Percentiles rank a stretch among this genome's conserved stretches.
Conservation (phyloP, 73 alveolate genomes). For the Paramecium tetraurelia region DNA sequence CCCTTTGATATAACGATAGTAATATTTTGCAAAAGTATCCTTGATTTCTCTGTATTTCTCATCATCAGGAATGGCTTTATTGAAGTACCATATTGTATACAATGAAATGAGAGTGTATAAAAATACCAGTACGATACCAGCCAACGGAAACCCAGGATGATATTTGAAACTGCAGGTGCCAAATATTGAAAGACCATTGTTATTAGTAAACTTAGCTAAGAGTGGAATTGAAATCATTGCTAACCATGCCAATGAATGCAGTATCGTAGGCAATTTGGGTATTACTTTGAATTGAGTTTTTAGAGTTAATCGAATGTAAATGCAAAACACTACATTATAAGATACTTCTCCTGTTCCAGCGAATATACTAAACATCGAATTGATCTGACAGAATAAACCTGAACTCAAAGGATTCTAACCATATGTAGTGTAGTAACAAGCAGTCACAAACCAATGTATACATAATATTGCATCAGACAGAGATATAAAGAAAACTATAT, state of each 20-base stretch:
- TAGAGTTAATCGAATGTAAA: conserved; percentile 8
- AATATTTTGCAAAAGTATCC: conserved; percentile 45
- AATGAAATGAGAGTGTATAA: conserved; percentile 37
- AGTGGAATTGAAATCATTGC: conserved; percentile 38
- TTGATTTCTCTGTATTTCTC: conserved; percentile 1
- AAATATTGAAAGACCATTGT: conserved; percentile 45
- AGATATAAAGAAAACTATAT: conserved; percentile 51
- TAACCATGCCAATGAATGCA: conserved; percentile 50
- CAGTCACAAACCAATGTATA: conserved; percentile 17
- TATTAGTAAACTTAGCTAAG: conserved; percentile 25
- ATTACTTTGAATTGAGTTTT: background rate
- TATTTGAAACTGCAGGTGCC: conserved; percentile 56
- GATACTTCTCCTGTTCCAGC: conserved; percentile 61
- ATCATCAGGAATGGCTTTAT: conserved; percentile 49
- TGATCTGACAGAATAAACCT: conserved; percentile 44
- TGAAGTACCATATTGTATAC: conserved; percentile 51
- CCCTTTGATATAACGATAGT: background rate
- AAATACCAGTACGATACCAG: conserved; percentile 32
- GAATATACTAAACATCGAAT: conserved; percentile 40
- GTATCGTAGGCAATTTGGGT: background rate
- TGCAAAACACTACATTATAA: conserved; percentile 47
- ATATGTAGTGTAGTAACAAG: background rate
- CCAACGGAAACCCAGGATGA: conserved; percentile 47
- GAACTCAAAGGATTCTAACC: background rate
- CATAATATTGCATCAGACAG: conserved; percentile 49